Base-by-base conservation (phyloP, 2,329 filamentous ascomycete genomes). In the Aspergillus brunneoviolaceus region DNA sequence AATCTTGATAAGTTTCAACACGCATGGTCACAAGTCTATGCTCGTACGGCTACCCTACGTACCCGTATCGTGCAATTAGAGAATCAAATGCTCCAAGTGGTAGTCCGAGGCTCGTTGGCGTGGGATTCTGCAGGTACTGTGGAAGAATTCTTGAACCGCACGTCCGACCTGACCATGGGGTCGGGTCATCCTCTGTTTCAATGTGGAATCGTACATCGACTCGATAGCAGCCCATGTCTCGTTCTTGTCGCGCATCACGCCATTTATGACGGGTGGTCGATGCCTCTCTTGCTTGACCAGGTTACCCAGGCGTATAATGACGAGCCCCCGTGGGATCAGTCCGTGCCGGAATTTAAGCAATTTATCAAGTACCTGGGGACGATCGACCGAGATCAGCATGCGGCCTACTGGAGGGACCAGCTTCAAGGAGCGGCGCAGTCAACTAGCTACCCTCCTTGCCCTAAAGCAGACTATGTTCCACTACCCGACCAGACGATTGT, bases 201-300 rank as follows among this genome's bases (percentile, higher is more conserved):
- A 14, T 23, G 23, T 29, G 27, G n/a, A 1, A 33, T 51, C 16
- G 23, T 23, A 23, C 49, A 29, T 21, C 49, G 49, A 14, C 49
- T 23, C 3, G n/a, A 31, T 14, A 5, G 1, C 25, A 51, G 2
- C 29, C 29, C 9, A 21, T 33, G 50, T 23, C 11, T 52, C 16
- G 12, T 52, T 12, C 14, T 33, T 27, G 21, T 29, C 9, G 21
- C 21, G 14, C 79, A 81, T 61, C 79, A 81, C 56, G 78, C 77
- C 11, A 65, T 81, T 4, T 81, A 81, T 58, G 80, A 82, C 65
- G 80, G 79, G 9, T 76, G 72, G 71, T 72, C 69, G 25, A 59
- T 70, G 27, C 65, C 67, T 11, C 58, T 70, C 16, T 63, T 73
- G 42, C 57, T 70, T 11, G 47, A 68, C 4, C 57, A 62, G 49